Percentiles rank a stretch among this genome's conserved stretches.
These are phyloP conservation scores for Diplodia corticola DNA, from an alignment of 2,329 filamentous ascomycete genomes.

Conservation along the genomic window DNA sequence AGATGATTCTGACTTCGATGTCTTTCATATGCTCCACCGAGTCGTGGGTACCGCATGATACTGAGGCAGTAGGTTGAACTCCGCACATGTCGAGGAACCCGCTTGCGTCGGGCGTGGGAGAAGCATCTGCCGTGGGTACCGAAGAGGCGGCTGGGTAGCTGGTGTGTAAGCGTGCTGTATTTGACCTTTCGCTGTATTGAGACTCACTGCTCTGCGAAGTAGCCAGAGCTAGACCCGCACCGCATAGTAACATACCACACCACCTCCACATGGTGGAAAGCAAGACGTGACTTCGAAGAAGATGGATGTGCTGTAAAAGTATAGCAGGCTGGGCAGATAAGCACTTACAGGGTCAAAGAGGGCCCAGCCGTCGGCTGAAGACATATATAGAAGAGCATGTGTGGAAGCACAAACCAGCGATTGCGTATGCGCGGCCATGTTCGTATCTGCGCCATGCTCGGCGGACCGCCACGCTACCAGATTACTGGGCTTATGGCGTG, in stretches of 20 bases:
- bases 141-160: not conserved
- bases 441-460: not conserved
- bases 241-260: not conserved
- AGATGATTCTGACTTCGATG: not conserved
- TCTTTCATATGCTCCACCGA: not conserved
- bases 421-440: not conserved
- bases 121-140: not conserved
- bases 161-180: not conserved
- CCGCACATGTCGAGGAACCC: not conserved
- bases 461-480: not conserved
- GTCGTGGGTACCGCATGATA: not conserved
- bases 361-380: not conserved
- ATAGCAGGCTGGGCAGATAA: not conserved
- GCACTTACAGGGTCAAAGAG: not conserved
- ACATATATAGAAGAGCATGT: not conserved
- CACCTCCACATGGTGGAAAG: not conserved
- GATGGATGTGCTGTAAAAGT: not conserved
- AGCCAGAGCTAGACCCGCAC: not conserved
- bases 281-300: not conserved
- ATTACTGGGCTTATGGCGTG: not conserved
- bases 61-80: not conserved
- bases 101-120: not conserved
- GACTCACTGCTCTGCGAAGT: not conserved
- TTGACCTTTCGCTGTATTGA: not conserved
- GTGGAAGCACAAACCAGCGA: not conserved